Evolutionary conservation across 164 flowering plant species (phyloP).

Genomic region (Warburgia ugandensis): DNA sequence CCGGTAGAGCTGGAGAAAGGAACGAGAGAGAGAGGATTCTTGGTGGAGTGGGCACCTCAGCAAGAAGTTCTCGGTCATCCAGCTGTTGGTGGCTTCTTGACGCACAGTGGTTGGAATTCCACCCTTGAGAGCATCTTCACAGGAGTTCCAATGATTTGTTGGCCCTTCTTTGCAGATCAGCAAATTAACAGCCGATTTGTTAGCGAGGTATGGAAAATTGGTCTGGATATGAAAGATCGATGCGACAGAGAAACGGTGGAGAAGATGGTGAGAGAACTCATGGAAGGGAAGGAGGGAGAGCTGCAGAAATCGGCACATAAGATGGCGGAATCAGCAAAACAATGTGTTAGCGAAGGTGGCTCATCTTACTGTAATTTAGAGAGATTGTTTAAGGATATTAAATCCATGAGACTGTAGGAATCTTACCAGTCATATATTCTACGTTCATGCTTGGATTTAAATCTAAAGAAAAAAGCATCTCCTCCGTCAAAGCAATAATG

Average conservation of each 20-base stretch:
- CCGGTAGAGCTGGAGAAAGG: constrained; percentile 15
- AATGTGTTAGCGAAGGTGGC: too few species aligned
- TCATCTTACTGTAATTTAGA: too few species aligned
- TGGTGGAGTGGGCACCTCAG: constrained; percentile 28
- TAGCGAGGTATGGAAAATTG: constrained; percentile 21
- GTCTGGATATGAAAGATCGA: constrained; percentile 25
- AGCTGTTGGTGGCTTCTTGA: constrained; percentile 28
- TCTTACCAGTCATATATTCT: too few species aligned
- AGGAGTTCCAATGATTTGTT: constrained; percentile 25
- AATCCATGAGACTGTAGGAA: too few species aligned
- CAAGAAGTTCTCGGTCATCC: constrained; percentile 21
- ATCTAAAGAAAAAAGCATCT: too few species aligned
- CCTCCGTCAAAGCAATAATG: too few species aligned
- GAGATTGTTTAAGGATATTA: too few species aligned
- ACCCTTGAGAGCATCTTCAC: constrained; percentile 19
- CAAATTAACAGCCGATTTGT: constrained; percentile 22
- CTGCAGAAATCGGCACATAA: too few species aligned
- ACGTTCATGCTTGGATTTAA: too few species aligned
- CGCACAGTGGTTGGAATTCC: constrained; percentile 31
- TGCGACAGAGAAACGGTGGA: constrained; percentile 18
- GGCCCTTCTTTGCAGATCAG: constrained; percentile 23
- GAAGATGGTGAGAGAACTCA: too few species aligned
- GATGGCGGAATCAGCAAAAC: too few species aligned
- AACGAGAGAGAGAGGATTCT: constrained; percentile 21
- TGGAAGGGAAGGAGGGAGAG: too few species aligned